A percentile compares a stretch with the other conserved stretches of the same genome.
These are phyloP conservation scores for Spergularia marina DNA, from an alignment of 148 eudicot genomes.

Conservation along the genomic window DNA sequence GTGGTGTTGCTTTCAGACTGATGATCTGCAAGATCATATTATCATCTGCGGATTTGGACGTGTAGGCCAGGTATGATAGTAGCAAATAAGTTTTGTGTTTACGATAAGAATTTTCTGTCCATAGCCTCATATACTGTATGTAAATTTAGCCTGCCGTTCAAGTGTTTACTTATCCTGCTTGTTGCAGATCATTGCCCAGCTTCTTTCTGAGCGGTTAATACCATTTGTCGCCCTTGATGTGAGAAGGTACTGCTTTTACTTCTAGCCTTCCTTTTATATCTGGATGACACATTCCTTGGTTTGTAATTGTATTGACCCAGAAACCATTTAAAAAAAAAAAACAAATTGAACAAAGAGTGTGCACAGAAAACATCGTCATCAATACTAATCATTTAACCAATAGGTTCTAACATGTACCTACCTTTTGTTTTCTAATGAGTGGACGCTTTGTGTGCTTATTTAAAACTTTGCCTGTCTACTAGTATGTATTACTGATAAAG, in stretches of 20 bases:
- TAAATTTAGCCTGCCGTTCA: conserved; percentile 3
- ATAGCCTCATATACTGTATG: neutral
- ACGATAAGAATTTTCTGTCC: too few species aligned
- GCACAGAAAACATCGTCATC: neutral
- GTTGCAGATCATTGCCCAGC: conserved; percentile 93
- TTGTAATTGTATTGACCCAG: neutral
- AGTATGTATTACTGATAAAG: neutral
- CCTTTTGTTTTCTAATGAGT: neutral
- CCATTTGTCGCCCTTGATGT: conserved; percentile 99
- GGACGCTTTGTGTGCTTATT: neutral
- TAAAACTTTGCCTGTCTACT: neutral
- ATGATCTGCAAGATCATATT: conserved; percentile 97
- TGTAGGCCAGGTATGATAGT: conserved; percentile 77
- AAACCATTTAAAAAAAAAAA: neutral
- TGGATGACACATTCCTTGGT: neutral
- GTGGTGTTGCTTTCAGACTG: conserved; percentile 60
- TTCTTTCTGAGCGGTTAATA: conserved; percentile 91
- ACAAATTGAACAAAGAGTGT: neutral
- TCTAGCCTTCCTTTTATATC: neutral
- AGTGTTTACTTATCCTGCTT: conserved; percentile 11
- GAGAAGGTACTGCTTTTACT: conserved; percentile 54
- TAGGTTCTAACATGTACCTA: neutral
- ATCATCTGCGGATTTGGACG: conserved; percentile 99
- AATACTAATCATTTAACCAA: neutral
- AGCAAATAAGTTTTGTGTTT: neutral